Evolutionary conservation across 176 grass and related monocot genomes (phyloP), one percentile per base, ranked within the genome.

Genomic region (Triticum monococcum): DNA sequence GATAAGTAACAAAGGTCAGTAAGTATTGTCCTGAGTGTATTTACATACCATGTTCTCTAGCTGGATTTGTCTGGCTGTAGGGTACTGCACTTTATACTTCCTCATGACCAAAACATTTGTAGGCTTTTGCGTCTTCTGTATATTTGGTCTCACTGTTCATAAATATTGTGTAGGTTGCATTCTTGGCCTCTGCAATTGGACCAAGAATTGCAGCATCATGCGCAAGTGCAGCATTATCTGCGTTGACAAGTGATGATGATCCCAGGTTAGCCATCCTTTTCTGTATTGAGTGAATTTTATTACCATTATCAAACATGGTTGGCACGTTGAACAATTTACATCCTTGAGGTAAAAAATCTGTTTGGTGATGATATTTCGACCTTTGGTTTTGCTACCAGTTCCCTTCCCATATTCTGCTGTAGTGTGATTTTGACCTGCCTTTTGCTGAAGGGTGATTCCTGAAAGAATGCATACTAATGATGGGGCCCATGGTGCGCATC

Each of bases 191-290:
- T 82, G 80, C 96, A 56, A 83, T 98, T 84, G 96, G 96, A 87
- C 96, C 96, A 78, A 95, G 96, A 98, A 91, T 98, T 90, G 96
- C 93, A 65, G 93, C 93, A 89, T 91, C 96, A 30, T 96, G 92
- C 64, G 92, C 93, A 78, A 91, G 81, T 91, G 92, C 92, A 17
- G 92, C 93, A 48, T 66, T 98, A 77, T 94, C 86, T 86, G 85
- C 88, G 71, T 88, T 98, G 72, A 98, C 96, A 3, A 88, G 84
- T 89, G 92, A 88, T 26, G 96, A 96, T 59, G 88, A 92, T 87
- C 88, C 90, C 45, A 96, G 93, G 93, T 95, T 75, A 72, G 71
- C n/a, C 68, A 85, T 90, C 56, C 89, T 52, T 79, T 60, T 50
- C 26, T 77, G 78, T 57, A 79, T 64, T 64, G 56, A 22, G 81